phyloP scores from a whole-genome alignment of 2,329 filamentous ascomycete genomes.

The Aureobasidium subglaciale region DNA sequence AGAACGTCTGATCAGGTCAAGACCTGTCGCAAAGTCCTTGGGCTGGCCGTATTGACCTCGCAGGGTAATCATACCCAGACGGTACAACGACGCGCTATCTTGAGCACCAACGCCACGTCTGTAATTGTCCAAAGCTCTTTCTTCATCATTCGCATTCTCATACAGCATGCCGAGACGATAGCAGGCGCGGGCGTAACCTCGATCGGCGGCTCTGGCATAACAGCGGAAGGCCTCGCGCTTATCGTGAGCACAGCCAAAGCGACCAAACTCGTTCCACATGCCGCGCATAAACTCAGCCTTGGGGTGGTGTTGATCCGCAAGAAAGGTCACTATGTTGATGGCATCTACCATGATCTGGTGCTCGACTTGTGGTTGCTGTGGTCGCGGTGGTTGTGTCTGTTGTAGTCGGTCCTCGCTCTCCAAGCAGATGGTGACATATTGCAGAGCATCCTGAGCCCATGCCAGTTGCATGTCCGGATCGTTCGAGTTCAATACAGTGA shows the following conservation, averaged over 20 bases:
- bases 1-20: slow-evolving; percentile 76
- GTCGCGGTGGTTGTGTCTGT: slow-evolving; percentile 44
- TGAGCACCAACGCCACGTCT: slow-evolving; percentile 68
- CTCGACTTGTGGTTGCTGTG: slow-evolving; percentile 77
- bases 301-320: slow-evolving; percentile 86
- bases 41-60: slow-evolving; percentile 86
- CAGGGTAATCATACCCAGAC: slow-evolving; percentile 95
- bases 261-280: slow-evolving; percentile 97
- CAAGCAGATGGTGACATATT: slow-evolving; percentile 77
- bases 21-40: slow-evolving; percentile 69
- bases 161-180: slow-evolving; percentile 98
- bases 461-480: slow-evolving; percentile 94
- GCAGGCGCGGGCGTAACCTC: slow-evolving; percentile 80
- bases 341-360: slow-evolving; percentile 84
- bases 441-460: slow-evolving; percentile 89
- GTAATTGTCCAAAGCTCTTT: slow-evolving; percentile 88
- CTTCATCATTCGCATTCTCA: slow-evolving; percentile 86
- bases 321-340: slow-evolving; percentile 82
- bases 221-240: slow-evolving; percentile 89
- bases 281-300: slow-evolving; percentile 90
- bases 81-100: slow-evolving; percentile 81
- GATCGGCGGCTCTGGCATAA: slow-evolving; percentile 78
- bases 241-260: slow-evolving; percentile 83
- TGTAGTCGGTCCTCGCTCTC: slow-evolving; percentile 67
- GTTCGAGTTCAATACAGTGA: slow-evolving; percentile 81